Conservation (phyloP, 1,284 basidiomycete genomes). For the Singerocomus inundabilis region DNA sequence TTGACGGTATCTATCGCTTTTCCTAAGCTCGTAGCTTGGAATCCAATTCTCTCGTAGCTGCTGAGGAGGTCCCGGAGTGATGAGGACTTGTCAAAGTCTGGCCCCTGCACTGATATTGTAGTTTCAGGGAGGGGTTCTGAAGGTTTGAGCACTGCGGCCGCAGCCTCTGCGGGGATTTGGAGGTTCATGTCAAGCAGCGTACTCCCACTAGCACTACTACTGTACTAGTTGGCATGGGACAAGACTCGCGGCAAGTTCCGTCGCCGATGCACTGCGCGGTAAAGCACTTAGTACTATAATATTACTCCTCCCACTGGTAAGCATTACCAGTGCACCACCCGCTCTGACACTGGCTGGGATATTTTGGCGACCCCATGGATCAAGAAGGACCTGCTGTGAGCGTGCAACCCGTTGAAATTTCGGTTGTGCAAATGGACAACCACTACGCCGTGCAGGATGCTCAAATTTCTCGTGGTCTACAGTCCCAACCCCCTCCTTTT, state of each 20-base stretch:
- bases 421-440: constrained; percentile 4
- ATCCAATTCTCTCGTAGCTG: constrained; percentile 89
- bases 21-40: constrained; percentile 91
- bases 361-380: constrained; percentile 14
- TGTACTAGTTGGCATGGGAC: too few species aligned
- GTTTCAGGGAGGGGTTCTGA: constrained; percentile 77
- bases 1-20: constrained; percentile 90
- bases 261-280: neutral
- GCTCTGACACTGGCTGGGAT: neutral
- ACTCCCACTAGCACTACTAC: too few species aligned
- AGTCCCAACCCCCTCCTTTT: constrained; percentile 4
- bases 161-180: constrained; percentile 53
- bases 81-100: constrained; percentile 76
- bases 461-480: constrained; percentile 7
- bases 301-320: neutral
- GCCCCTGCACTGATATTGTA: constrained; percentile 80
- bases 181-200: constrained; percentile 23
- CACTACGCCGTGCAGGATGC: constrained; percentile 8
- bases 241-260: constrained; percentile 29
- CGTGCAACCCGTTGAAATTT: constrained; percentile 3
- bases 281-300: neutral
- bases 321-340: neutral
- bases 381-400: constrained; percentile 12
- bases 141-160: constrained; percentile 73
- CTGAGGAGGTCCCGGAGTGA: constrained; percentile 73